Percentiles rank a stretch among this genome's conserved stretches.
phyloP scores from a whole-genome alignment of 805 yeast species.

The Lachancea thermotolerans region DNA sequence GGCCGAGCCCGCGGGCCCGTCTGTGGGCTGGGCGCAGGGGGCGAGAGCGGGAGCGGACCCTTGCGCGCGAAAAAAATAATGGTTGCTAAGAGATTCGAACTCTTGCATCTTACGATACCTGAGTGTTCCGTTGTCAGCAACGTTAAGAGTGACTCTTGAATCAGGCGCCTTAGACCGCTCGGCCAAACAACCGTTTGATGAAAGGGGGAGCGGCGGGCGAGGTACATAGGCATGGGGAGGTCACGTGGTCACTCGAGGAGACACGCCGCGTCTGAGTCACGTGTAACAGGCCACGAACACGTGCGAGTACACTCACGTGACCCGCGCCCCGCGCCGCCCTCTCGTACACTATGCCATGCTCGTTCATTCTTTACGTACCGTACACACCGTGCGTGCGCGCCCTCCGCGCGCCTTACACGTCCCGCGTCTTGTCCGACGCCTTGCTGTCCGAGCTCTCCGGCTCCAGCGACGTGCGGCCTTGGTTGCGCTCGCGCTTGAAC shows the following conservation, averaged over 20 bases:
- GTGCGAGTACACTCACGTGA: no score
- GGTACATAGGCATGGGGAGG: background rate
- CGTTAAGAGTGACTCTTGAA: constrained; percentile 23
- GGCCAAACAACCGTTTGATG: constrained; percentile 24
- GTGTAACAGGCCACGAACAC: no score
- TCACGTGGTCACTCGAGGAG: no score
- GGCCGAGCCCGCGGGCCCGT: no score
- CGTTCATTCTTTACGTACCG: no score
- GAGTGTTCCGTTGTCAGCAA: constrained; percentile 18
- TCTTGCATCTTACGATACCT: constrained; percentile 29
- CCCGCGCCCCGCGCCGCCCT: no score
- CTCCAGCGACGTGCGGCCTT: constrained; percentile 3
- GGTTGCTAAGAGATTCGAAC: constrained; percentile 29
- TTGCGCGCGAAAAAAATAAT: constrained; percentile 10
- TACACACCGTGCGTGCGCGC: no score
- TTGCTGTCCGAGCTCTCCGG: background rate
- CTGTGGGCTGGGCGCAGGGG: no score
- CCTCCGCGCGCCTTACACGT: background rate
- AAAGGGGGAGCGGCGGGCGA: background rate
- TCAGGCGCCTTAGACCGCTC: constrained; percentile 31
- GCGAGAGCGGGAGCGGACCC: no score
- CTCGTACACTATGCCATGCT: no score
- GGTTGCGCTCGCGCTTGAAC: constrained; percentile 8
- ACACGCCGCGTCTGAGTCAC: no score
- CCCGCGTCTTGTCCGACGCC: no score